phyloP scores from a whole-genome alignment of 2,329 filamentous ascomycete species.

The Colletotrichum tropicale region DNA sequence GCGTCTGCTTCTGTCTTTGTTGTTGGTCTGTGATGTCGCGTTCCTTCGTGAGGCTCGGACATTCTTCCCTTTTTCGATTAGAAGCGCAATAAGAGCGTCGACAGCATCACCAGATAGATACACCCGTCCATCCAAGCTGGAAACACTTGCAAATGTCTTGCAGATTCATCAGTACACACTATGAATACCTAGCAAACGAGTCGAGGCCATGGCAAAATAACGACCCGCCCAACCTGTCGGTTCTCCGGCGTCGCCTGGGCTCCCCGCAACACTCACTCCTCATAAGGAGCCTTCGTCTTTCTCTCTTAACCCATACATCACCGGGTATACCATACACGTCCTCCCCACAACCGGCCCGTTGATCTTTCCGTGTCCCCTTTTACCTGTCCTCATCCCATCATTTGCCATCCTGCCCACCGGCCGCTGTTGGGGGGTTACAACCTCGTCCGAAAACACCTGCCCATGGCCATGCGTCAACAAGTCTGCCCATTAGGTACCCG shows the following conservation, averaged over 20 bases:
- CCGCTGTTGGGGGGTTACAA: too few relatives aligned
- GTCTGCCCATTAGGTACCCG: neutral
- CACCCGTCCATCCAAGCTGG: neutral
- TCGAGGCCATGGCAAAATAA: neutral
- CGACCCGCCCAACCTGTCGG: neutral
- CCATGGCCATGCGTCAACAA: neutral
- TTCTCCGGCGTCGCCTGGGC: neutral
- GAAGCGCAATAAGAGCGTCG: neutral
- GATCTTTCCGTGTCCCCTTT: neutral
- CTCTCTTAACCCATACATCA: neutral
- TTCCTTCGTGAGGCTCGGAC: neutral
- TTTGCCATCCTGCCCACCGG: neutral
- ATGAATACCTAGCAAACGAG: neutral
- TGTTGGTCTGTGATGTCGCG: neutral
- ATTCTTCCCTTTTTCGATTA: neutral
- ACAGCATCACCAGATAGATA: neutral
- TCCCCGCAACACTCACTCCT: neutral
- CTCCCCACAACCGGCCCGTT: neutral
- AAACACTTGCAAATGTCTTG: neutral
- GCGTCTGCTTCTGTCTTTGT: neutral
- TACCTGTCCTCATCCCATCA: neutral
- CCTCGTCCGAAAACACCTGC: neutral
- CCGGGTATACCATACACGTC: slow-evolving; percentile 15
- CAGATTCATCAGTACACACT: neutral
- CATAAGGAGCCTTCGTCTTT: neutral